These are phyloP conservation scores for Helicosporidium sp. DNA, from an alignment of 139 green algal genomes.

Conservation along the genomic window DNA sequence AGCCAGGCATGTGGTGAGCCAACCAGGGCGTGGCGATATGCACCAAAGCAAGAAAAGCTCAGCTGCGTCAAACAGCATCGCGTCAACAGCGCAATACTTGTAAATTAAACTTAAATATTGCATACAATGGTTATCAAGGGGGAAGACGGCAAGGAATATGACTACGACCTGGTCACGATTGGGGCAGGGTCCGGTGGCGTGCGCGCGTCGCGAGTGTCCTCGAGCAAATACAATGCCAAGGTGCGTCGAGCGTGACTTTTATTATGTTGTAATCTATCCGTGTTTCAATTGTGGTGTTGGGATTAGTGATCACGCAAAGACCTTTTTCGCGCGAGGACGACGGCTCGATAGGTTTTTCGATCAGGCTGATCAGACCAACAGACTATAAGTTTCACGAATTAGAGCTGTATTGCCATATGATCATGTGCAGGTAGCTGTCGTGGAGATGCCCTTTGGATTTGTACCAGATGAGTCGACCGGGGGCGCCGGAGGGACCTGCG, in stretches of 20 bases:
- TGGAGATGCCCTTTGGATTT: conserved; percentile 80
- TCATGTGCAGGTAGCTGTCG: conserved; percentile 55
- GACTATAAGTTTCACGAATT: too few relatives aligned
- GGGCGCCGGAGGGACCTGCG: conserved; percentile 83
- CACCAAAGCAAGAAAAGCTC: too few relatives aligned
- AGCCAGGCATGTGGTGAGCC: too few relatives aligned
- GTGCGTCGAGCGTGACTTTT: conserved; percentile 1
- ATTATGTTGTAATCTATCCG: background rate
- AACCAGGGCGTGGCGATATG: too few relatives aligned
- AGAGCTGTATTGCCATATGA: background rate
- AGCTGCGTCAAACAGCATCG: too few relatives aligned
- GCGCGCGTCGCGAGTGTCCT: conserved; percentile 45
- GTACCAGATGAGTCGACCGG: conserved; percentile 50
- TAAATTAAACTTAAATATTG: too few relatives aligned
- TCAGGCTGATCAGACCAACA: background rate
- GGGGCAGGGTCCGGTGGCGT: conserved; percentile 74
- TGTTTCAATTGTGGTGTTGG: background rate
- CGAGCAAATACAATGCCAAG: conserved; percentile 33
- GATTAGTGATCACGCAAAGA: background rate
- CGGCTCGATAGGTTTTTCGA: background rate
- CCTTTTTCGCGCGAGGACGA: background rate
- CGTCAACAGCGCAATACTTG: too few relatives aligned
- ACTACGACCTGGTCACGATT: conserved; percentile 80
- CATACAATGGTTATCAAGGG: too few relatives aligned
- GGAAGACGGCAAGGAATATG: background rate